Conservation (phyloP, 495 filamentous ascomycete genomes). For the Lasiosphaeria hispida region DNA sequence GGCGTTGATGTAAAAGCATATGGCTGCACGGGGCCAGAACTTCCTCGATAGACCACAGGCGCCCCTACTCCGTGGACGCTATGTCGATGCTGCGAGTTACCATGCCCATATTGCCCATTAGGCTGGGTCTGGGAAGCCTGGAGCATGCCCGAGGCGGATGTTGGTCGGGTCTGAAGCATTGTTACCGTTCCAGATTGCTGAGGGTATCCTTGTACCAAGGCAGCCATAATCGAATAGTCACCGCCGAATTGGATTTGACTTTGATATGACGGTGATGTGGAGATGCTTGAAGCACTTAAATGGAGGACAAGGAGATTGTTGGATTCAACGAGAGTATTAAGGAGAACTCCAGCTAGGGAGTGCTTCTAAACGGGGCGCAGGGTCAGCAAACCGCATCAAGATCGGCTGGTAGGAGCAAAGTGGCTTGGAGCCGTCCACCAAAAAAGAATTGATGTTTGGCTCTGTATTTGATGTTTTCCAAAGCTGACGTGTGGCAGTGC, state of each 20-base stretch:
- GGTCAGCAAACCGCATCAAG: not conserved
- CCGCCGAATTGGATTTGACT: not conserved
- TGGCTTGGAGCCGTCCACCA: not conserved
- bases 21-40: constrained; percentile 69
- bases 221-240: constrained; percentile 64
- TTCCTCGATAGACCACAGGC: constrained; percentile 65
- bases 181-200: constrained; percentile 76
- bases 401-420: not conserved
- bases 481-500: constrained; percentile 3
- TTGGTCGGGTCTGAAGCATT: constrained; percentile 76
- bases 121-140: constrained; percentile 51
- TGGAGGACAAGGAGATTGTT: constrained; percentile 12
- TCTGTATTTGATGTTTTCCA: not conserved
- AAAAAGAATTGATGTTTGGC: not conserved
- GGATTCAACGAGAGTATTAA: constrained; percentile 6
- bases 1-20: constrained; percentile 84
- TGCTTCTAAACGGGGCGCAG: not conserved
- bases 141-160: constrained; percentile 67
- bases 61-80: constrained; percentile 55
- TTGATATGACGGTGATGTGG: constrained; percentile 14
- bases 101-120: constrained; percentile 54
- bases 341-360: constrained; percentile 11
- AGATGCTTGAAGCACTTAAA: constrained; percentile 16
- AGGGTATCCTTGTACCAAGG: constrained; percentile 86
- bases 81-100: constrained; percentile 57